These are phyloP conservation scores for Debaryomyces singareniensis DNA, from an alignment of 1,139 yeast genomes.

Conservation along the genomic window DNA sequence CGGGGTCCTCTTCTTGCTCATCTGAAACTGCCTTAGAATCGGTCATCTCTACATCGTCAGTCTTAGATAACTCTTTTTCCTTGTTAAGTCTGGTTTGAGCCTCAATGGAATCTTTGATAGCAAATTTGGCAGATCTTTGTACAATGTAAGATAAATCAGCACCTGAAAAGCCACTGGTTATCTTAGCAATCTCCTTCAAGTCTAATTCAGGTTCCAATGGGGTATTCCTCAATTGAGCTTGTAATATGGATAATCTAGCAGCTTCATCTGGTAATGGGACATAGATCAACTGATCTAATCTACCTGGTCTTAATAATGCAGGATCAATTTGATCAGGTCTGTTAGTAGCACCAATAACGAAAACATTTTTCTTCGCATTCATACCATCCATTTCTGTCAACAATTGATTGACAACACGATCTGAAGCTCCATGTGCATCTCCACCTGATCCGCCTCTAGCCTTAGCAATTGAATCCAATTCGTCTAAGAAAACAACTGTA, in stretches of 20 bases:
- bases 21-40: conserved; percentile 14
- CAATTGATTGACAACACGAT: conserved; percentile 95
- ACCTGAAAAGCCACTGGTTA: conserved; percentile 96
- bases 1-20: conserved; percentile 75
- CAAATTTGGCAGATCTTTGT: conserved; percentile 97
- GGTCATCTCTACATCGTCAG: conserved; percentile 62
- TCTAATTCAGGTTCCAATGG: conserved; percentile 97
- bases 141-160: conserved; percentile 97
- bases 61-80: conserved; percentile 45
- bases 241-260: conserved; percentile 87
- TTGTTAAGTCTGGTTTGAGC: conserved; percentile 57
- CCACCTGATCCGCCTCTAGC: conserved; percentile 91
- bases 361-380: conserved; percentile 98
- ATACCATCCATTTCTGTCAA: conserved; percentile 99
- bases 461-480: conserved; percentile 95
- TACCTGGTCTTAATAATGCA: conserved; percentile 97
- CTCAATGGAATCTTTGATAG: conserved; percentile 95
- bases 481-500: conserved; percentile 95
- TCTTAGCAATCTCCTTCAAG: conserved; percentile 80
- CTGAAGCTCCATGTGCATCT: conserved; percentile 98
- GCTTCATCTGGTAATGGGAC: conserved; percentile 96
- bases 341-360: conserved; percentile 98
- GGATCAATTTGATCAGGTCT: conserved; percentile 99
- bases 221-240: conserved; percentile 96
- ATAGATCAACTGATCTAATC: conserved; percentile 96